These are phyloP conservation scores for Craterostigma plantagineum DNA, from an alignment of 257 asterid species.

Conservation along the genomic window DNA sequence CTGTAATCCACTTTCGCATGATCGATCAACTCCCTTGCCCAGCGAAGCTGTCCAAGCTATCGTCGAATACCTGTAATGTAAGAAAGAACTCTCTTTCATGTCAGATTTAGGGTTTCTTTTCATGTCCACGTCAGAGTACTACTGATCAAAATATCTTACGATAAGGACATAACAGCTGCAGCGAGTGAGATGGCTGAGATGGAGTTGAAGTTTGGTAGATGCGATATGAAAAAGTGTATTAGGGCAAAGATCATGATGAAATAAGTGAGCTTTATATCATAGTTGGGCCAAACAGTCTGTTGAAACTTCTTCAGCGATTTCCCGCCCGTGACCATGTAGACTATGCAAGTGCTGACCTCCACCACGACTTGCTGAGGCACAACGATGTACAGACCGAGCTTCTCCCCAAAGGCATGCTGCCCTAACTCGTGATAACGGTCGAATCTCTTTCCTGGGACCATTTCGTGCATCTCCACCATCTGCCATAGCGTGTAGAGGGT, in stretches of 20 bases:
- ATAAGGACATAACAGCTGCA: conserved; percentile 54
- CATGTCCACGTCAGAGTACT: not conserved
- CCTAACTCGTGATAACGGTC: conserved; percentile 73
- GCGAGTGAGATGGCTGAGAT: conserved; percentile 27
- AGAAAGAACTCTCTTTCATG: not conserved
- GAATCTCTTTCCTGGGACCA: conserved; percentile 52
- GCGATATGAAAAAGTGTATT: conserved; percentile 39
- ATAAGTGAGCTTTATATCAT: conserved; percentile 24
- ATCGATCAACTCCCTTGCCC: conserved; percentile 6
- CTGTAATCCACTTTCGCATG: conserved; percentile 31
- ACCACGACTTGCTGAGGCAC: conserved; percentile 56
- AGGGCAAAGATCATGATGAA: conserved; percentile 28
- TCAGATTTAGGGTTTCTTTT: no score
- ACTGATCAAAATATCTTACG: conserved; percentile 12
- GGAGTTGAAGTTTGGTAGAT: conserved; percentile 50
- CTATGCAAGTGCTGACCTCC: conserved; percentile 35
- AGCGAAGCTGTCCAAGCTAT: conserved; percentile 37
- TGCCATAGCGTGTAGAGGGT: conserved; percentile 67
- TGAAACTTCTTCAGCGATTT: conserved; percentile 34
- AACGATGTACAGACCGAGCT: conserved; percentile 49
- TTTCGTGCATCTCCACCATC: conserved; percentile 83
- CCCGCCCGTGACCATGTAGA: conserved; percentile 75
- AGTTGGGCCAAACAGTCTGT: conserved; percentile 12
- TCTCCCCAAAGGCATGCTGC: conserved; percentile 49
- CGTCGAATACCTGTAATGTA: conserved; percentile 27